Base-by-base conservation (phyloP, 208 protist genomes). In the Trypanosoma avium region DNA sequence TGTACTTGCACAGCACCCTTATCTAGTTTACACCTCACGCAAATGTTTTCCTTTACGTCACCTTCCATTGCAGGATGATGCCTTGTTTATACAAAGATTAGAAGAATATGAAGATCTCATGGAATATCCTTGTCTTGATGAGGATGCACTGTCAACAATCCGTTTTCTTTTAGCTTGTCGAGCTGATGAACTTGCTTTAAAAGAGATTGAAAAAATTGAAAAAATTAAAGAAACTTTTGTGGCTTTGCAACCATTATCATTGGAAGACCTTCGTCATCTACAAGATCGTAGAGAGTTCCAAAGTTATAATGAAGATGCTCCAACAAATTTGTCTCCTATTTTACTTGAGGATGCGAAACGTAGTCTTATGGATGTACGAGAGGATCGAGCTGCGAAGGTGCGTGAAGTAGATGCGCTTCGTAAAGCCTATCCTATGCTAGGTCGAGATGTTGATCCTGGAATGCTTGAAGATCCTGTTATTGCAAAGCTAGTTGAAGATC, bases 401-500 rank as follows among this genome's bases (percentile, higher is more conserved):
- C 63, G 32, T 12, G 53, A 61, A 48, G 54, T 69, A 21, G 63
- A 69, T 46, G 54, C 19, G 4, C 73, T 92, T 46, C 82, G 80
- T 19, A 64, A 72, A n/a, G 19, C 32, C 17, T 82, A 84, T 61
- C 77, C 82, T 3, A 82, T 76, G 35, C 88, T 83, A 36, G 79
- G 76, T n/a, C 80, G 73, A 0, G 75, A 92, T 59, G 76, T 87
- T 17, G 84, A 89, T 57, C 79, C 86, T 0, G 72, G 73, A 24
- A 72, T 92, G 19, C 56, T 79, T 48, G 17, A 67, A 22, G 75
- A 92, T 52, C 75, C 77, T 49, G 81, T 73, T 60, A 77, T 87
- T 21, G 50, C 67, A 15, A 72, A 78, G 10, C 61, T 92, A 47
- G 63, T 72, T 4, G 50, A 47, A 2, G 64, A 64, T 40, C 81